phyloP scores from a whole-genome alignment of 2,329 filamentous ascomycete genomes.

The Coniella lustricola region DNA sequence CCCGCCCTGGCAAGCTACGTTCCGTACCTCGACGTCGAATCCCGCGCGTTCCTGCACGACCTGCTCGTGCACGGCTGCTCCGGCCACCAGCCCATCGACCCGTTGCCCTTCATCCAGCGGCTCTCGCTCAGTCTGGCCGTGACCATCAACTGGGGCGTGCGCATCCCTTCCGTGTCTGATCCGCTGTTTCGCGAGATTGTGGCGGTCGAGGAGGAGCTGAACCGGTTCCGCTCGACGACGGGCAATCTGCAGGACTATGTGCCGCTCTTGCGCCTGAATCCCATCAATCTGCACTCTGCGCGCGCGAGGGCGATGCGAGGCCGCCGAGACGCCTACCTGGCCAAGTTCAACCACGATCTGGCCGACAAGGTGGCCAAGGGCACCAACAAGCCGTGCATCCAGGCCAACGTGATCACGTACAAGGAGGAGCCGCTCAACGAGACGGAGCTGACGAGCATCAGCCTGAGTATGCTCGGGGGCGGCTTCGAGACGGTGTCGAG shows the following conservation, averaged over 20 bases:
- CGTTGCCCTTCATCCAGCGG: constrained; percentile 14
- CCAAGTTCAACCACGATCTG: constrained; percentile 9
- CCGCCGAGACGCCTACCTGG: constrained; percentile 11
- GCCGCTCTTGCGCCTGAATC: constrained; percentile 14
- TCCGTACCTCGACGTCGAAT: constrained; percentile 60
- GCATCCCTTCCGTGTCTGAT: constrained; percentile 16
- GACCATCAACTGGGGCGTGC: constrained; percentile 18
- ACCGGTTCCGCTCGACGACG: constrained; percentile 15
- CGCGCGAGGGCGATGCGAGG: constrained; percentile 12
- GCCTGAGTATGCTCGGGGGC: constrained; percentile 45
- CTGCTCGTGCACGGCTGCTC: constrained; percentile 43
- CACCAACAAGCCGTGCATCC: constrained; percentile 13
- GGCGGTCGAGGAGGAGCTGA: constrained; percentile 17
- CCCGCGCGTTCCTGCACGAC: constrained; percentile 50
- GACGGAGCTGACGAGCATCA: constrained; percentile 33
- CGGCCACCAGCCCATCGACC: constrained; percentile 28
- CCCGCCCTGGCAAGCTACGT: constrained; percentile 60
- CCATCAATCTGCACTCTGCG: constrained; percentile 8
- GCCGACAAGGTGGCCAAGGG: constrained; percentile 8
- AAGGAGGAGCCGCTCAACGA: constrained; percentile 13
- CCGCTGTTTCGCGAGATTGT: constrained; percentile 17
- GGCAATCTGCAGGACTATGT: constrained; percentile 16
- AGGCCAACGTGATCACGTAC: constrained; percentile 15
- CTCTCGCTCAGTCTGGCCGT: constrained; percentile 16
- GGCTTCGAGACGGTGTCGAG: constrained; percentile 14